These are phyloP conservation scores for Tolypocladium guangdongense DNA, from an alignment of 2,329 filamentous ascomycete genomes.

Conservation along the genomic window DNA sequence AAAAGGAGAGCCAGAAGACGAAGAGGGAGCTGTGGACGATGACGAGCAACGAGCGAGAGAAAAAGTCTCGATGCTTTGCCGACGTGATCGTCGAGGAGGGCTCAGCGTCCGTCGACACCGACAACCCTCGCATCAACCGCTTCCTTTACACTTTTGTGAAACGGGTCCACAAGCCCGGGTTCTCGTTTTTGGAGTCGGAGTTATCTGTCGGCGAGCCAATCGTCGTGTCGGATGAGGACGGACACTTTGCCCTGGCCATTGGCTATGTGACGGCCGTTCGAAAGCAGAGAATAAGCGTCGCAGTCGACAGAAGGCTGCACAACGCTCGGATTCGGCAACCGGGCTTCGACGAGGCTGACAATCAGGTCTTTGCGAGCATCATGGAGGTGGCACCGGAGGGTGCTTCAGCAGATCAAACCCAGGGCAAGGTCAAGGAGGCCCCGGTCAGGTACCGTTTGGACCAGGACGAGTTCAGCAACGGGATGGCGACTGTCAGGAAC, in stretches of 20 bases:
- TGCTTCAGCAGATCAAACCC: slow-evolving; percentile 36
- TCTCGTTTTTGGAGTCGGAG: slow-evolving; percentile 88
- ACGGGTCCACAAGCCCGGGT: slow-evolving; percentile 44
- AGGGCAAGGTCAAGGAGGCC: slow-evolving; percentile 39
- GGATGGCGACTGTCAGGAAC: slow-evolving; percentile 89
- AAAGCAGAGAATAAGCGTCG: slow-evolving; percentile 69
- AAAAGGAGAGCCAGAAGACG: slow-evolving; percentile 78
- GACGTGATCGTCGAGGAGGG: slow-evolving; percentile 75
- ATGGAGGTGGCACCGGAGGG: slow-evolving; percentile 66
- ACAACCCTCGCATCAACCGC: slow-evolving; percentile 77
- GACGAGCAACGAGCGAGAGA: slow-evolving; percentile 79
- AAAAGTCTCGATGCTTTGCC: slow-evolving; percentile 79
- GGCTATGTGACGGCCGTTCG: slow-evolving; percentile 76
- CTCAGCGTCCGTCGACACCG: slow-evolving; percentile 57
- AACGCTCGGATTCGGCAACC: slow-evolving; percentile 67
- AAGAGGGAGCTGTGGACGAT: slow-evolving; percentile 93
- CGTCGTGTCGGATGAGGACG: slow-evolving; percentile 90
- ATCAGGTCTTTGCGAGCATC: slow-evolving; percentile 82
- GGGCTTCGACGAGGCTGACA: slow-evolving; percentile 64
- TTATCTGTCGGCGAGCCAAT: slow-evolving; percentile 80
- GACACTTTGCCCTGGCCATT: slow-evolving; percentile 89
- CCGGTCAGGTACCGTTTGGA: slow-evolving; percentile 73
- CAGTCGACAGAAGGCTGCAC: slow-evolving; percentile 81
- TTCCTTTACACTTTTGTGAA: slow-evolving; percentile 82
- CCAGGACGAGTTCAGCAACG: slow-evolving; percentile 97